Base-by-base conservation (phyloP, 805 yeast species). In the Pichia heedii region DNA sequence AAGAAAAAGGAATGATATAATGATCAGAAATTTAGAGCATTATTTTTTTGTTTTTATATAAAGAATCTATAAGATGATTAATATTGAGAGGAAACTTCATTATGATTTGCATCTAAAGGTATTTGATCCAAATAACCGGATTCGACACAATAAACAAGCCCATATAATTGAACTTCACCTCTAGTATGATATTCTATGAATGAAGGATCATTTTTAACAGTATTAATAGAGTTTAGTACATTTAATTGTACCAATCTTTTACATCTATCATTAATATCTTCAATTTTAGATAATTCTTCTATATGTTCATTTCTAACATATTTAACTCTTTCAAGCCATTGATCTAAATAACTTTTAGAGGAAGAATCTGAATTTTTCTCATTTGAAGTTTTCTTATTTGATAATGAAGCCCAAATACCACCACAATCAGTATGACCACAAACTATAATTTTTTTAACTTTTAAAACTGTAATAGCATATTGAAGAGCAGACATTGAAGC, bases 401-500 rank as follows among this genome's bases (percentile, higher is more conserved):
- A 71, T 39, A 89, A 65, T 9, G 88, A 78, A 20, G 95, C 87
- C 77, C 84, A 78, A 40, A 86, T 77, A 26, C 96, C 97, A 40
- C 96, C 96, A 70, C 97, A 89, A 62, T 86, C 95, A 27, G 93
- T 83, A 65, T 89, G 97, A 4, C 97, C 97, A 64, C 96, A 85
- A 6, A 89, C 83, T 43, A 89, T 73, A 41, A 89, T 78, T 57
- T 84, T 86, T 51, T 71, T 73, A 33, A 90, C 94, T 56, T 84
- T 82, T 47, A 89, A 70, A 13, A 81, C 86, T 51, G 85, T 88
- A 51, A 90, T 77, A 5, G 96, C 95, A 56, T 85, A 86, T 62
- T 89, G 96, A 26, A 90, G 67, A 3, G 88, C 88, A 0, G 95
- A 81, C 58, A 77, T 78, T 18, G 82, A 71, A 34, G 87, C 74